A percentile compares a stretch with the other conserved stretches of the same genome.
phyloP scores from a whole-genome alignment of 2,329 filamentous ascomycete species.

The Chaetothyriales sp. region DNA sequence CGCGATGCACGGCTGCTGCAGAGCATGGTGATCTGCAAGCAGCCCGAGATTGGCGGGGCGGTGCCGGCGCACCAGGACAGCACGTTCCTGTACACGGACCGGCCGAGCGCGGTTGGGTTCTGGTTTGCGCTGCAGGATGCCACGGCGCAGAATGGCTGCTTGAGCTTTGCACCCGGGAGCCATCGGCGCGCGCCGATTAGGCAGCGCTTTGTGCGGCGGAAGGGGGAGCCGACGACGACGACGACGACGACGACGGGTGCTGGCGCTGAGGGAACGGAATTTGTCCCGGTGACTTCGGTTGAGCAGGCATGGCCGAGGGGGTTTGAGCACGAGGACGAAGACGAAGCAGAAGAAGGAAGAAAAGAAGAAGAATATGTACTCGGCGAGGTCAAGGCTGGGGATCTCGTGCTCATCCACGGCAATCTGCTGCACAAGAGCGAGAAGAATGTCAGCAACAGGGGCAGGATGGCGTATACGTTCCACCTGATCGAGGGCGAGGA shows the following conservation, averaged over 20 bases:
- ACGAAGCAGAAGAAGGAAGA: slow-evolving; percentile 23
- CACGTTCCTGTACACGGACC: slow-evolving; percentile 80
- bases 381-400: slow-evolving; percentile 79
- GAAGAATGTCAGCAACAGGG: slow-evolving; percentile 72
- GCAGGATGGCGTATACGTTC: slow-evolving; percentile 92
- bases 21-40: slow-evolving; percentile 98
- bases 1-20: slow-evolving; percentile 64
- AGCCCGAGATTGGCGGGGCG: slow-evolving; percentile 84
- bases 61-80: slow-evolving; percentile 87
- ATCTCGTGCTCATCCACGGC: slow-evolving; percentile 84
- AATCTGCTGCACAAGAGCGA: slow-evolving; percentile 94
- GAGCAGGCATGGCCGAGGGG: slow-evolving; percentile 48
- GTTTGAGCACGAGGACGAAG: slow-evolving; percentile 26
- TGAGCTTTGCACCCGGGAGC: slow-evolving; percentile 72
- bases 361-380: slow-evolving; percentile 51
- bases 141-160: slow-evolving; percentile 68
- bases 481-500: slow-evolving; percentile 80
- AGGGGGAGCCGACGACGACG: too few species aligned
- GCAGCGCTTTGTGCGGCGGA: slow-evolving; percentile 67
- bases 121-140: slow-evolving; percentile 97
- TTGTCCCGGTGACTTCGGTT: slow-evolving; percentile 40
- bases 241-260: too few species aligned
- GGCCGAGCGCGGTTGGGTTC: slow-evolving; percentile 80
- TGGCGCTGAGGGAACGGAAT: slow-evolving; percentile 59
- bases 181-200: slow-evolving; percentile 58